phyloP scores from a whole-genome alignment of 305 asterid genomes.

The Fraxinus albicans region DNA sequence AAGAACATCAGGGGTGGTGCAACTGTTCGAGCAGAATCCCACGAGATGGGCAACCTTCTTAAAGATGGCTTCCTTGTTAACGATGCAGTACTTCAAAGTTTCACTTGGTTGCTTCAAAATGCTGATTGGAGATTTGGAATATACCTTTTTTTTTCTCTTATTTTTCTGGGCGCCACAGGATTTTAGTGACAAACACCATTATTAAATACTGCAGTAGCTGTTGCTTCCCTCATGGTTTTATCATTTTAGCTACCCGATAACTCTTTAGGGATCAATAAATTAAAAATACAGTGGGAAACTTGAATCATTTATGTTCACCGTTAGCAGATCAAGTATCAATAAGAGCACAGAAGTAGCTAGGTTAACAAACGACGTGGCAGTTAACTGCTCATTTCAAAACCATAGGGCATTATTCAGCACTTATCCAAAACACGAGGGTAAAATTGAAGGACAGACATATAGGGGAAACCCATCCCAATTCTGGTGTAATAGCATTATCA shows the following conservation, averaged over 20 bases:
- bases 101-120: background rate
- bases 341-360: background rate
- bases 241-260: background rate
- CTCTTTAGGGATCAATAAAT: background rate
- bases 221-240: background rate
- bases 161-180: background rate
- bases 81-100: background rate
- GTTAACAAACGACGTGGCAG: background rate
- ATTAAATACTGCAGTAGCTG: background rate
- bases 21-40: background rate
- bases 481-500: background rate
- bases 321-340: background rate
- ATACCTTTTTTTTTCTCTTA: background rate
- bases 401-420: background rate
- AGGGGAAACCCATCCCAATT: background rate
- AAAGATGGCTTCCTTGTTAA: background rate
- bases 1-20: background rate
- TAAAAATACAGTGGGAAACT: background rate
- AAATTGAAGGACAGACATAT: background rate
- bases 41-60: background rate
- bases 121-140: background rate
- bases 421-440: background rate
- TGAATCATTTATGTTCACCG: background rate
- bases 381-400: background rate
- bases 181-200: background rate